Evolutionary conservation across 257 asterid genomes (phyloP), one percentile per base, ranked within the genome.

Genomic region (Nicotiana tabacum): DNA sequence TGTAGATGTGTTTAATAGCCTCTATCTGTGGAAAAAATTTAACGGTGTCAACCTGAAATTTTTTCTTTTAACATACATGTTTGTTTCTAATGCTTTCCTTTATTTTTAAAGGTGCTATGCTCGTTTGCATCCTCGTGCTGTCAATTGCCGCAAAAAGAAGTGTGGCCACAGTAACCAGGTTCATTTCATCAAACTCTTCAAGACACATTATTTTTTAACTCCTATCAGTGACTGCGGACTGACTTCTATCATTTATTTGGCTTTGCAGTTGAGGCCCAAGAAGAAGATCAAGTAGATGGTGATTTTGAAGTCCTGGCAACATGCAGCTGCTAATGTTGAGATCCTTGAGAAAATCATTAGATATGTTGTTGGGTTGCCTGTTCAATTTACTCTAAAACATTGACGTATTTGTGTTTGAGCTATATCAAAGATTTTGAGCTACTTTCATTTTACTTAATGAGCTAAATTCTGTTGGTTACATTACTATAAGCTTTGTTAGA

Each of bases 221-320:
- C 58, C 29, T 11, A 3, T 6, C 4, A 24, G 30, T 33, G 13
- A 37, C 53, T 78, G 30, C 21, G 9, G 15, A 39, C 56, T 70
- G 6, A 43, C 16, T n/a, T 33, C n/a, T 60, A 33, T 15, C 6
- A 21, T 78, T 78, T 46, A 9, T 60, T 56, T 60, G 32, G 1
- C 13, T 13, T 33, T 78, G 82, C 82, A 78, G 82, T 78, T 78
- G 82, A 78, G 82, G 82, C 82, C 82, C 21, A 78, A 78, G 82
- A 78, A 78, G 82, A 78, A 78, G 82, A 78, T 78, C 60, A 78
- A 78, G 82, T 78, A 78, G 82, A 37, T 78, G 55, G 33, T 60
- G 69, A 15, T 60, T 60, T 78, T 77, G 82, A 57, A 10, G 35
- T 30, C 29, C 67, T 30, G 27, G 12, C 82, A 60, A 37, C 35